These are phyloP conservation scores for Gynandropsis gynandra DNA, from an alignment of 345 rosid species.

Conservation along the genomic window DNA sequence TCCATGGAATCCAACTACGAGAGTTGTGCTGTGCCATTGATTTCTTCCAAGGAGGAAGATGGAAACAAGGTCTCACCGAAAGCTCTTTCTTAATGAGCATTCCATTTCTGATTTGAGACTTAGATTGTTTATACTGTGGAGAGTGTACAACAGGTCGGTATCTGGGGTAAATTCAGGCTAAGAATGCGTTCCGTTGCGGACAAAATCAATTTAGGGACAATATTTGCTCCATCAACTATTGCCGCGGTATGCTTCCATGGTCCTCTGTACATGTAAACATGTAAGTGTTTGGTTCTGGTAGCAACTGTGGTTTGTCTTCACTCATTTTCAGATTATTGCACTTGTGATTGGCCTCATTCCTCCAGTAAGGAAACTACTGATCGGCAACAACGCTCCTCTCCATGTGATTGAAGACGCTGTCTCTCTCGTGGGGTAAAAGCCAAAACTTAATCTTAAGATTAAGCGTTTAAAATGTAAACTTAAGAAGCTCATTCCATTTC, in stretches of 20 bases:
- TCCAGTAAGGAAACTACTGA: slow-evolving; percentile 32
- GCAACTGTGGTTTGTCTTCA: background rate
- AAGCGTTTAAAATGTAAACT: background rate
- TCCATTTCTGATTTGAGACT: background rate
- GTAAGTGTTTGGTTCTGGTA: background rate
- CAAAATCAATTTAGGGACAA: slow-evolving; percentile 34
- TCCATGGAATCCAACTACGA: slow-evolving; percentile 20
- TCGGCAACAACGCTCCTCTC: slow-evolving; percentile 54
- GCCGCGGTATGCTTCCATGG: slow-evolving; percentile 41
- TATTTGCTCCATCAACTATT: slow-evolving; percentile 54
- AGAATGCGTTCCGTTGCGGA: slow-evolving; percentile 14
- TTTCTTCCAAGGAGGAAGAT: slow-evolving; percentile 24
- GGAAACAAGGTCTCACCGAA: slow-evolving; percentile 21
- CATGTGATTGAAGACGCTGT: slow-evolving; percentile 51
- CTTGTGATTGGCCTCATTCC: slow-evolving; percentile 46
- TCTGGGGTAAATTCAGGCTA: slow-evolving; percentile 25
- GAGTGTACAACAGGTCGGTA: slow-evolving; percentile 22
- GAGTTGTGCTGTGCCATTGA: slow-evolving; percentile 29
- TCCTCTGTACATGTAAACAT: too few relatives aligned
- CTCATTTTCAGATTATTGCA: slow-evolving; percentile 41
- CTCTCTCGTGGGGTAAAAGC: slow-evolving; percentile 46
- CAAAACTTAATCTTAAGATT: background rate
- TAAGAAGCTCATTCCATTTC: slow-evolving; percentile 9
- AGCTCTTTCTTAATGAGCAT: background rate
- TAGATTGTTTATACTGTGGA: slow-evolving; percentile 14